Evolutionary conservation across 495 filamentous ascomycete species (phyloP).

Genomic region (Endocarpon pusillum): DNA sequence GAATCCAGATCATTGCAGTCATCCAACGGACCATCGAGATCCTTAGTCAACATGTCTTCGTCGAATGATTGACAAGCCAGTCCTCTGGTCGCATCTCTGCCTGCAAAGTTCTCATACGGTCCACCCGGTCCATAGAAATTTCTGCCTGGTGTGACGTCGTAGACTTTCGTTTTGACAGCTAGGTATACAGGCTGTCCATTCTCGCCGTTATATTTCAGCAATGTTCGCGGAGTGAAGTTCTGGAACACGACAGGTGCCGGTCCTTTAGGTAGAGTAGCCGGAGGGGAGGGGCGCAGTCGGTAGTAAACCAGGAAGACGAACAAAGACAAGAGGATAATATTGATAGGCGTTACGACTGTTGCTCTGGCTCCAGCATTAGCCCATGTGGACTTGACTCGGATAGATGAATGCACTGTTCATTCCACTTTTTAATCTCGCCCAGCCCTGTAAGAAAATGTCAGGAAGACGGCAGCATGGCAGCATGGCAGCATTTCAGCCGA

Average conservation of each 20-base stretch:
- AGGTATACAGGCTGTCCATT: constrained; percentile 62
- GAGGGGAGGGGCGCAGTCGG: constrained; percentile 43
- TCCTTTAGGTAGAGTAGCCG: constrained; percentile 43
- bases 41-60: constrained; percentile 88
- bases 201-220: constrained; percentile 75
- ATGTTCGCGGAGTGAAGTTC: constrained; percentile 73
- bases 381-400: too few relatives aligned
- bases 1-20: constrained; percentile 52
- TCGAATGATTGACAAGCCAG: constrained; percentile 89
- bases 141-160: constrained; percentile 68
- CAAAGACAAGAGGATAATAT: constrained; percentile 53
- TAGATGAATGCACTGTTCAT: too few relatives aligned
- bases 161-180: constrained; percentile 68
- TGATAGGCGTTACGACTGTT: constrained; percentile 59
- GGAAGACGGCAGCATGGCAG: too few relatives aligned
- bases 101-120: constrained; percentile 86
- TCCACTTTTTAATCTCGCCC: too few relatives aligned
- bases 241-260: constrained; percentile 69
- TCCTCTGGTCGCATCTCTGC: constrained; percentile 82
- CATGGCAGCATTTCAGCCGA: too few relatives aligned
- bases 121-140: constrained; percentile 92
- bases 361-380: too few relatives aligned
- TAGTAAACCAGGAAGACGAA: constrained; percentile 53
- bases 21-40: constrained; percentile 75
- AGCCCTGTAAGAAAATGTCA: too few relatives aligned